phyloP scores from a whole-genome alignment of 768 basidiomycete species.

The Leccinum uliginosum region DNA sequence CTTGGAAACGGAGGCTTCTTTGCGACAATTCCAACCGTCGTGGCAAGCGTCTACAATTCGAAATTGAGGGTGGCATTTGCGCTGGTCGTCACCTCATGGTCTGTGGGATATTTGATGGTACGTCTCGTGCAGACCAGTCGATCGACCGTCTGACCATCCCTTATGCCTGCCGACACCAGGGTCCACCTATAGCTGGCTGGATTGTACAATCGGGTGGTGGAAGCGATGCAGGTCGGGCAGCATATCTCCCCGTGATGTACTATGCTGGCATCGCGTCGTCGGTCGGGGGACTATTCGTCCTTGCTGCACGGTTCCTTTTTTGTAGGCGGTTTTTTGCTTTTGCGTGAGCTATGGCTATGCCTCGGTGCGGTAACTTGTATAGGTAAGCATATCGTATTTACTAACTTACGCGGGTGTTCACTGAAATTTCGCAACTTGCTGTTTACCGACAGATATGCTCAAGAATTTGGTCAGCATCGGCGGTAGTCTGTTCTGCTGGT shows the following conservation, averaged over 20 bases:
- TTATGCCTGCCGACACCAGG: conserved; percentile 11
- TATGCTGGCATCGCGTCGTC: conserved; percentile 27
- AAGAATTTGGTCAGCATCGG: not conserved
- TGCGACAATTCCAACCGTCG: conserved; percentile 31
- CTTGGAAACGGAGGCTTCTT: conserved; percentile 33
- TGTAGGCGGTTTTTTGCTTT: conserved; percentile 11
- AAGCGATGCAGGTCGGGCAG: conserved; percentile 13
- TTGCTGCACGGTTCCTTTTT: conserved; percentile 9
- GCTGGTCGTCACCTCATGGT: conserved; percentile 33
- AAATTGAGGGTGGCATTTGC: conserved; percentile 32
- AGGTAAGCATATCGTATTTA: not conserved
- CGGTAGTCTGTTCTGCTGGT: not conserved
- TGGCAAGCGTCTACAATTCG: conserved; percentile 27
- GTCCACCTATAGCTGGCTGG: conserved; percentile 29
- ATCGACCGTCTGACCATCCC: not conserved
- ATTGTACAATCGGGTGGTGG: conserved; percentile 26
- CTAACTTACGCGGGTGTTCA: not conserved
- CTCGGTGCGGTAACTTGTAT: not conserved
- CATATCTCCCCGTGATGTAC: conserved; percentile 30
- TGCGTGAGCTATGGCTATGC: conserved; percentile 2
- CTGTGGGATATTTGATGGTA: conserved; percentile 27
- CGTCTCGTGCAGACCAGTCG: not conserved
- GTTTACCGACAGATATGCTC: not conserved
- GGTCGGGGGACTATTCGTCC: conserved; percentile 18
- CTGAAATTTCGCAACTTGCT: not conserved